These are phyloP conservation scores for Lachnum nothofagi DNA, from an alignment of 2,329 filamentous ascomycete species.

Conservation along the genomic window DNA sequence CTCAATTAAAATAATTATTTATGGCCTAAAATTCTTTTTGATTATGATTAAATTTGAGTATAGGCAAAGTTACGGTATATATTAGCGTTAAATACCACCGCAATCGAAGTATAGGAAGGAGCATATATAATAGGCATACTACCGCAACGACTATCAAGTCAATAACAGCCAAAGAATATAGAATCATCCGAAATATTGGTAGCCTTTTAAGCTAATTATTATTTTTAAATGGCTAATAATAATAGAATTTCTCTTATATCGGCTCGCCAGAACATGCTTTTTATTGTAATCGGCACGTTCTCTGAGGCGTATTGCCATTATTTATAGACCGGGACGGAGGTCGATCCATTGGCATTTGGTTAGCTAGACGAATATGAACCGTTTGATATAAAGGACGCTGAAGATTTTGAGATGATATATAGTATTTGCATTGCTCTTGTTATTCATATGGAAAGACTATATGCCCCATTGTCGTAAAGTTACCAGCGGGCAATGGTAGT, in stretches of 20 bases:
- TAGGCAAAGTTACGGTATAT: slow-evolving; percentile 8
- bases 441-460: slow-evolving; percentile 4
- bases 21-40: background rate
- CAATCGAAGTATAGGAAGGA: slow-evolving; percentile 8
- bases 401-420: slow-evolving; percentile 5
- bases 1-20: slow-evolving; percentile 6
- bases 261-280: slow-evolving; percentile 8
- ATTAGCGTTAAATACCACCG: background rate
- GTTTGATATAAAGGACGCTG: slow-evolving; percentile 6
- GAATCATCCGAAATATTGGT: slow-evolving; percentile 3
- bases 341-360: slow-evolving; percentile 1
- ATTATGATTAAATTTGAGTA: background rate
- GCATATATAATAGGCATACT: slow-evolving; percentile 10
- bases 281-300: slow-evolving; percentile 3
- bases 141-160: slow-evolving; percentile 3
- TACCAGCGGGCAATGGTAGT: too few species aligned
- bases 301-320: slow-evolving; percentile 3
- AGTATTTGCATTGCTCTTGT: slow-evolving; percentile 6
- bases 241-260: slow-evolving; percentile 8
- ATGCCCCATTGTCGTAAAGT: too few species aligned
- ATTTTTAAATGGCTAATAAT: background rate
- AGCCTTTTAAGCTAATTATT: background rate
- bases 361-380: slow-evolving; percentile 8
- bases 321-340: slow-evolving; percentile 2
- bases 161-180: background rate